Base-by-base conservation (phyloP, 2,329 filamentous ascomycete genomes). In the Exophiala spinifera region DNA sequence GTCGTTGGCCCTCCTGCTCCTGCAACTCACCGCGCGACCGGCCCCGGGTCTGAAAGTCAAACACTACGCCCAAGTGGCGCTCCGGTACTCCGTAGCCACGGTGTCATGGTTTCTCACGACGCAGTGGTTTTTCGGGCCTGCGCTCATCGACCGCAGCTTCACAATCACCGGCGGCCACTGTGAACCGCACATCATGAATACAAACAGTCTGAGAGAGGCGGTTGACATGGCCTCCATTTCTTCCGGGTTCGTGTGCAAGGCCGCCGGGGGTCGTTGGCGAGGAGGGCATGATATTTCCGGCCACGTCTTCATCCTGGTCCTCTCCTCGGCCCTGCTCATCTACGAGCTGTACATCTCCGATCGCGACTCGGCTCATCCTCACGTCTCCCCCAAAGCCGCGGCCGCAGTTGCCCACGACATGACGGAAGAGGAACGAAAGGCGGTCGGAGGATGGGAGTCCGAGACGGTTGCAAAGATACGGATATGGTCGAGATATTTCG, bases 241-340 rank as follows among this genome's bases (percentile, higher is more conserved):
- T 4, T 62, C 61, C 10, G 52, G 55, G 13, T 20, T 86, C 3
- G 87, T 89, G 40, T 99, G 94, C 69, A 94, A 89, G 74, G 79
- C 85, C 3, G 83, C 84, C 0, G 92, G 92, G 5, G 92, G 94
- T 0, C 76, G 78, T 51, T 99, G 94, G 94, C 82, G 78, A 54
- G 94, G 94, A n/a, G 94, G 94, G 0, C 91, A 97, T 72, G 94
- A 99, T 71, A 92, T 99, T 64, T 94, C 88, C 57, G 94, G 94
- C 0, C 94, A 97, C 72, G 90, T 96, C 3, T 96, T 99, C 67
- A 74, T 99, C 74, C 79, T 99, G 46, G 90, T 95, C 5, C 76
- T 96, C 39, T 89, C 89, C 3, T 92, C 87, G 53, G 84, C 84
- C 45, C 88, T 96, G 66, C 74, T 97, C 49, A 79, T 87, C 71